phyloP scores from a whole-genome alignment of 495 filamentous ascomycete genomes.

The Podospora didyma region DNA sequence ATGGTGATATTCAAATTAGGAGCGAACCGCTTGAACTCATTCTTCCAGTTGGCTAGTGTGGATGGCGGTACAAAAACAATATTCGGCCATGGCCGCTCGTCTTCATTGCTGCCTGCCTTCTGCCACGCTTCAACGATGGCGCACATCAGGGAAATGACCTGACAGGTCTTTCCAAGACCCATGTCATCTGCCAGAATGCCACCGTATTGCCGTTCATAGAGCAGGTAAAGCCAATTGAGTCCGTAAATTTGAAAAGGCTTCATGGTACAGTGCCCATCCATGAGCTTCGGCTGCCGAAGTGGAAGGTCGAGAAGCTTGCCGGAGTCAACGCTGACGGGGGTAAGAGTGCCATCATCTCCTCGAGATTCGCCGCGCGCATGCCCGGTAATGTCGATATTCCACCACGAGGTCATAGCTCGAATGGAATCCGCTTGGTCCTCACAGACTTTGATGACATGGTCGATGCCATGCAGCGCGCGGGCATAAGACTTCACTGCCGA shows the following conservation, averaged over 20 bases:
- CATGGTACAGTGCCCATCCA: conserved; percentile 65
- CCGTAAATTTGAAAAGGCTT: conserved; percentile 94
- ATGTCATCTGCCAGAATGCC: conserved; percentile 97
- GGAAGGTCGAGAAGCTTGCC: conserved; percentile 27
- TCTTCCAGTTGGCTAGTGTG: conserved; percentile 91
- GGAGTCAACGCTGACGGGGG: conserved; percentile 22
- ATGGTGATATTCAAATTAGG: conserved; percentile 68
- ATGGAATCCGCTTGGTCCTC: conserved; percentile 65
- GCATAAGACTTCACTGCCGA: conserved; percentile 28
- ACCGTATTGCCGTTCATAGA: conserved; percentile 72
- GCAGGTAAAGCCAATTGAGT: conserved; percentile 84
- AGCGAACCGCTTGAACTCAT: conserved; percentile 86
- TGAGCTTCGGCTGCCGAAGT: conserved; percentile 60
- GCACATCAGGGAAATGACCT: conserved; percentile 88
- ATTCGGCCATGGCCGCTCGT: conserved; percentile 67
- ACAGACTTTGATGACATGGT: conserved; percentile 68
- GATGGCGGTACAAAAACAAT: conserved; percentile 87
- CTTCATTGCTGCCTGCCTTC: conserved; percentile 6
- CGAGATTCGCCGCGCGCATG: conserved; percentile 20
- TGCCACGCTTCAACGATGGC: conserved; percentile 61
- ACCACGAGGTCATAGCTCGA: conserved; percentile 64
- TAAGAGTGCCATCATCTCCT: conserved; percentile 23
- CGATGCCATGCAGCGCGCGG: conserved; percentile 59
- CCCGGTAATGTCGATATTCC: conserved; percentile 75
- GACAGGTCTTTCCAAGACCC: conserved; percentile 96